Evolutionary conservation across 2,329 filamentous ascomycete genomes (phyloP), one percentile per base, ranked within the genome.

Genomic region (Chaetomium olivaceum): DNA sequence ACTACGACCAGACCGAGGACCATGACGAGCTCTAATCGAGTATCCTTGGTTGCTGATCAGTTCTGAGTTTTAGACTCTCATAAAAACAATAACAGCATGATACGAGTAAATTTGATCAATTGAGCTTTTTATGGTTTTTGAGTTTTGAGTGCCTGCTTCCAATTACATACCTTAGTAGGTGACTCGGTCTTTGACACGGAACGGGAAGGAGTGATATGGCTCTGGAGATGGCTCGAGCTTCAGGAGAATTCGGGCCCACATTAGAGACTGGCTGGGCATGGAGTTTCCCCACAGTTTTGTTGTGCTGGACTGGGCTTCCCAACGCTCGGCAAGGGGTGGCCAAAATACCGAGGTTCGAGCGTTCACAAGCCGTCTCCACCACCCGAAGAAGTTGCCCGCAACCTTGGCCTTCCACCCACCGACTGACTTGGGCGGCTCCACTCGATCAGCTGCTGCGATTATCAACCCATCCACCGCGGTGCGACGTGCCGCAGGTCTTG

Each of bases 301-400:
- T 51, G 31, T 39, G 11, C 16, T 27, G n/a, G 50, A 25, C 48
- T 27, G 43, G 57, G 60, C 48, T 58, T 12, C 52, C 63, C 59
- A 58, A 58, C 39, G 48, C 62, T 68, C 62, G 62, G 64, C 63
- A 67, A 62, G 55, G 27, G 25, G 50, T 19, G 50, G 43, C 29
- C 43, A 65, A 60, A 66, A 58, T 70, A 67, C 70, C 70, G 70
- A 71, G 70, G 70, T 67, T 71, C 67, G 67, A 57, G 67, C 66
- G 65, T 64, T 69, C 64, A 69, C 66, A 63, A 71, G 69, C 67
- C 66, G 55, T 51, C 64, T 58, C 68, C 59, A 63, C 67, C 55
- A 29, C 27, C 61, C 58, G 60, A 62, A 57, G 46, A 50, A 65
- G 62, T 66, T 16, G 36, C 36, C 36, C 14, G 36, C 4, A 19